Percentiles rank a stretch among this genome's conserved stretches.
Conservation (phyloP, 2,329 filamentous ascomycete species). For the Drechmeria coniospora region DNA sequence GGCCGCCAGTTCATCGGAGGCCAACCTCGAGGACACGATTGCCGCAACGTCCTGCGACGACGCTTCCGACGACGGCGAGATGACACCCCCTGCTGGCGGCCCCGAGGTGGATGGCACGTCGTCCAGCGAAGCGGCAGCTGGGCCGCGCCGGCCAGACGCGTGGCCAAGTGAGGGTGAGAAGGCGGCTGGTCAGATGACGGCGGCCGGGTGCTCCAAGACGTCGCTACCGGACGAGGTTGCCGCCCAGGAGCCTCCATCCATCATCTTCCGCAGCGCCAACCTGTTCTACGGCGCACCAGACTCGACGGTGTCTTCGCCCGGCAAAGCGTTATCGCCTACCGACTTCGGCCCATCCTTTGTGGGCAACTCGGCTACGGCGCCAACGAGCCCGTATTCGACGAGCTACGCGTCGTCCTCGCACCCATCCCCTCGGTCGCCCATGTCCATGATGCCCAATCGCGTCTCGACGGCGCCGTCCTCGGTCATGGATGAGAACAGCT, state of each 20-base stretch:
- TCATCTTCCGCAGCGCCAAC: slow-evolving; percentile 24
- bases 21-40: background rate
- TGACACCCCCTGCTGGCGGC: slow-evolving; percentile 17
- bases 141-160: slow-evolving; percentile 28
- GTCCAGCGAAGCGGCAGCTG: slow-evolving; percentile 6
- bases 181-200: slow-evolving; percentile 15
- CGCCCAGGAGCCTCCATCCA: slow-evolving; percentile 26
- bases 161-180: slow-evolving; percentile 25
- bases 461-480: slow-evolving; percentile 66
- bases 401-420: slow-evolving; percentile 46
- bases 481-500: slow-evolving; percentile 52
- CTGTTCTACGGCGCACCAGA: slow-evolving; percentile 17
- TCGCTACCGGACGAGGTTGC: slow-evolving; percentile 38
- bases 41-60: slow-evolving; percentile 11
- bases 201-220: slow-evolving; percentile 31
- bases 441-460: slow-evolving; percentile 56
- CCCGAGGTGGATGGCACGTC: slow-evolving; percentile 9
- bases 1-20: slow-evolving; percentile 11
- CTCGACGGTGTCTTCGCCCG: slow-evolving; percentile 29
- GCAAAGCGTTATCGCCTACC: slow-evolving; percentile 33
- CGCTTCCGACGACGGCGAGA: slow-evolving; percentile 29
- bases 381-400: slow-evolving; percentile 51
- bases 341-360: slow-evolving; percentile 32
- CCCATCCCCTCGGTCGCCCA: slow-evolving; percentile 52
- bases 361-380: slow-evolving; percentile 27